These are phyloP conservation scores for Agrocybe chaxingu DNA, from an alignment of 768 basidiomycete genomes.

Conservation along the genomic window DNA sequence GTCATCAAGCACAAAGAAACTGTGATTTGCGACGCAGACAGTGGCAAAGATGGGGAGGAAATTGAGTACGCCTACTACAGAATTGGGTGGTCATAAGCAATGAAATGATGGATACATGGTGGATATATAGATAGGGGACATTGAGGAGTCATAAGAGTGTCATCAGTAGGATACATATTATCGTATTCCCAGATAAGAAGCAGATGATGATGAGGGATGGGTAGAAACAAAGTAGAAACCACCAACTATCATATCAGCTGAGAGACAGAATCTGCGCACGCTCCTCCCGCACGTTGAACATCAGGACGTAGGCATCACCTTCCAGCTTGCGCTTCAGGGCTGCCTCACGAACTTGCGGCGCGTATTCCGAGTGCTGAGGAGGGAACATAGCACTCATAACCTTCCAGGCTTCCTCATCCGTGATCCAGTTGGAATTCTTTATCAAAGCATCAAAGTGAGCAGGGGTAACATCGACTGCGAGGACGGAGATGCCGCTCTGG, in stretches of 20 bases:
- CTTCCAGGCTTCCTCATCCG: constrained; percentile 77
- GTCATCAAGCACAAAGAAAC: constrained; percentile 51
- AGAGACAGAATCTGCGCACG: constrained; percentile 53
- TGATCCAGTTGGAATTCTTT: constrained; percentile 58
- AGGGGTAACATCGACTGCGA: constrained; percentile 69
- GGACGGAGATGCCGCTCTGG: constrained; percentile 57
- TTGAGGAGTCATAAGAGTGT: not conserved
- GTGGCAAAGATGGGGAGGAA: constrained; percentile 37
- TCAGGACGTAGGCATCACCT: constrained; percentile 56
- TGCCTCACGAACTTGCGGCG: constrained; percentile 65
- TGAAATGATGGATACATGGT: not conserved
- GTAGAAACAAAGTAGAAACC: not conserved
- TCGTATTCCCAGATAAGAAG: too few relatives aligned
- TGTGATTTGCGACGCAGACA: constrained; percentile 52
- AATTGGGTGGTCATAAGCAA: constrained; percentile 56
- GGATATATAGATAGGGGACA: not conserved
- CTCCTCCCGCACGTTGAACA: constrained; percentile 70
- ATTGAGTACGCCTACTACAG: constrained; percentile 70
- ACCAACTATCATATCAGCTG: not conserved
- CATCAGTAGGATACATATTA: too few relatives aligned
- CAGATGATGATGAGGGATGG: not conserved
- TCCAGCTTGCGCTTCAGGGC: constrained; percentile 60
- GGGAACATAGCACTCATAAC: constrained; percentile 52
- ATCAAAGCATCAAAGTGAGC: constrained; percentile 62
- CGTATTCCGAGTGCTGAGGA: constrained; percentile 56